Base-by-base conservation (phyloP, 257 asterid genomes). In the Nyctanthes arbortristis region DNA sequence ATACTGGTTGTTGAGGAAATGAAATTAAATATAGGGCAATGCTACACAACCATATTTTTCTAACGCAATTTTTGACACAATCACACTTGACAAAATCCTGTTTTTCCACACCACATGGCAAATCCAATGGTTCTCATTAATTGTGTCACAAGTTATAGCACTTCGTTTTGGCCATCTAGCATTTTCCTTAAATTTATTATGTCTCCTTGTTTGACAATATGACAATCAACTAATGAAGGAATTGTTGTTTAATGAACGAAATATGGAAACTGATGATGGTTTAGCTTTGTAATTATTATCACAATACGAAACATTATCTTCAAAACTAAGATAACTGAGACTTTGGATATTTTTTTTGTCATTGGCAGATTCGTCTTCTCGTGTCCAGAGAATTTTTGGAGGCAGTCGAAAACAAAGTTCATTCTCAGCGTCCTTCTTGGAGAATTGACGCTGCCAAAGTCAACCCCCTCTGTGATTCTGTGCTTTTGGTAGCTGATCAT, bases 361-460 rank as follows among this genome's bases (percentile, higher is more conserved):
- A 39, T 75, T 75, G 59, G 66, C 84, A 93, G 98, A 88, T 77
- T 68, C 84, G 73, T 58, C 72, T 94, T 69, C 79, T 16, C 28
- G 99, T 86, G 68, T 84, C 96, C 34, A 83, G 82, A 79, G 90
- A 91, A 60, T 94, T 94, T 80, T 81, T 94, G 81, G 97, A 88
- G 87, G 91, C 91, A 63, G 83, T 94, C 75, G 97, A 89, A 71
- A 77, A 63, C 39, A 89, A 87, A 68, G 96, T 89, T 81, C 85
- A 78, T 65, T 43, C 67, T 70, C 81, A 85, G 78, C 99, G 97
- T 58, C 99, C 99, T 73, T 69, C 95, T 64, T 85, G 90, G 89
- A 87, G 99, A 62, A 92, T 89, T 66, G 88, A 85, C 79, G 96
- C 95, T 66, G 90, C 97, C 65, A 86, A 79, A 78, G 85, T 94